Evolutionary conservation across 2,329 filamentous ascomycete species (phyloP), one percentile per base, ranked within the genome.

Genomic region (Diaporthe longicolla): DNA sequence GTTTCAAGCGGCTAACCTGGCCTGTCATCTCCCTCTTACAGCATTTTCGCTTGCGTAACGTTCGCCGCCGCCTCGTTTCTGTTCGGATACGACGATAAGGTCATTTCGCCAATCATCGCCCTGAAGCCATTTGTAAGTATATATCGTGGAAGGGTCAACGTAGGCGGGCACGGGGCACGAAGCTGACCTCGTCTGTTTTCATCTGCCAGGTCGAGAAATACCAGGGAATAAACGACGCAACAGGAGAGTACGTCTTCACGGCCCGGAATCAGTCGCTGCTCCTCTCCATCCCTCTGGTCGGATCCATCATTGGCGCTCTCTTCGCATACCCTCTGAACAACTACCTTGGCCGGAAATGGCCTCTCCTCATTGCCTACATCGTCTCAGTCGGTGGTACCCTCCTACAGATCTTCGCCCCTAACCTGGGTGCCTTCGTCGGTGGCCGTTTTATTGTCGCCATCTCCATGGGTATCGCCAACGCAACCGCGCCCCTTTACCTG

Each of bases 351-450:
- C 81, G 82, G 11, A 83, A 83, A 73, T 80, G 79, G 77, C 79
- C 82, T 17, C 74, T 84, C 24, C 68, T 83, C 9, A 71, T 75
- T 4, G 80, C 81, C 35, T 83, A 83, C 75, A 17, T 79, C 32
- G 70, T 82, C 50, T 82, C 80, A 9, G 69, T 82, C 7, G 80
- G 80, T 9, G 82, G 82, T 10, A 80, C 79, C 2, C 76, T 83
- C 40, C 75, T 83, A 6, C 82, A 83, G 70, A 78, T 82, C n/a
- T 82, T 83, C 73, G 79, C 82, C 0, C 81, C 79, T 2, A 82
- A 80, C 48, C 66, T 83, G 26, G 81, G 77, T 10, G 78, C 80
- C 3, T 82, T 83, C 54, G 80, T 83, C 26, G 77, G 77, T 21
- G 82, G 82, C 6, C 79, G 82, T 11, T 81, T 79, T 54, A 70